Conservation (phyloP, 805 yeast species). For the Metschnikowia continentalis region DNA sequence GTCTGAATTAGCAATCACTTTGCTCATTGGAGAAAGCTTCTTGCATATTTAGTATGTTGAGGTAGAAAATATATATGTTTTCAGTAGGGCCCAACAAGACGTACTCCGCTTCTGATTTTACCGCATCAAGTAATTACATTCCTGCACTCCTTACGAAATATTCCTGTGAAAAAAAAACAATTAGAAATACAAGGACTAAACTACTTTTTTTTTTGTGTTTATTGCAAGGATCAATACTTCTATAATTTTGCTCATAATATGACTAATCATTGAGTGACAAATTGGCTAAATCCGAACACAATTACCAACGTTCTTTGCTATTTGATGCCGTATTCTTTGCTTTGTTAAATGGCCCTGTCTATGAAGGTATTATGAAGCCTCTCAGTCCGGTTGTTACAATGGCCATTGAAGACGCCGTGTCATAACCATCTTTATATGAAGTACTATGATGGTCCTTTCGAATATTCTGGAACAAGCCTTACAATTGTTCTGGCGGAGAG, state of each 20-base stretch:
- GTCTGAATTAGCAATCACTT: slow-evolving; percentile 10
- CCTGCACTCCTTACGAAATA: background rate
- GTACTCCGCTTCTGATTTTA: slow-evolving; percentile 2
- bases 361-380: too few relatives aligned
- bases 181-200: background rate
- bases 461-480: too few relatives aligned
- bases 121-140: slow-evolving; percentile 3
- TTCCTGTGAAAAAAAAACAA: background rate
- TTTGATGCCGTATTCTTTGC: background rate
- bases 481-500: too few relatives aligned
- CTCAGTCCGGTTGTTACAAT: too few relatives aligned
- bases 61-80: background rate
- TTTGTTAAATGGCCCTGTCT: background rate
- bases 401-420: too few relatives aligned
- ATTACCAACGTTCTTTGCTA: background rate
- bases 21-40: background rate
- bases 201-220: too few relatives aligned
- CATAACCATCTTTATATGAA: too few relatives aligned
- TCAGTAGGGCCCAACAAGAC: slow-evolving; percentile 3
- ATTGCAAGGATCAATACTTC: background rate
- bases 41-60: background rate
- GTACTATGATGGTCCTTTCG: too few relatives aligned
- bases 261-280: background rate
- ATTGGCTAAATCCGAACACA: background rate
- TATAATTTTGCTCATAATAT: background rate